Conservation (phyloP, 352 stramenopile genomes). For the Hyaloperonospora arabidopsidis region DNA sequence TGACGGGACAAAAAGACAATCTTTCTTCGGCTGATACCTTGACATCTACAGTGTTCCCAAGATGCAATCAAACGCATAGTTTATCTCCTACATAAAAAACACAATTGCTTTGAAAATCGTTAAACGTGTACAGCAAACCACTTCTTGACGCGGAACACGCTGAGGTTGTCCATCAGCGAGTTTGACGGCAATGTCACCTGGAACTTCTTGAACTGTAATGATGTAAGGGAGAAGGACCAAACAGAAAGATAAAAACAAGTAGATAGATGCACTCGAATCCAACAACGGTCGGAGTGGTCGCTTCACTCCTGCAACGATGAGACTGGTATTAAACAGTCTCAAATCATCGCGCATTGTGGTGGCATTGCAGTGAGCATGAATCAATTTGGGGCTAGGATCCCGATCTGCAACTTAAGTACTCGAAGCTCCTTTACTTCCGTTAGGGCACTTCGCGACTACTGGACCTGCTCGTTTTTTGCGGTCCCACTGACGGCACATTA, state of each 20-base stretch:
- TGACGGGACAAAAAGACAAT: constrained; percentile 11
- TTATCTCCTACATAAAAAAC: constrained; percentile 21
- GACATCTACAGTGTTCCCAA: constrained; percentile 14
- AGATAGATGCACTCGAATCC: neutral
- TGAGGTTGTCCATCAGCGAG: neutral
- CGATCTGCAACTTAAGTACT: neutral
- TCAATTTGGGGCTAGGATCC: neutral
- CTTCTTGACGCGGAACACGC: neutral
- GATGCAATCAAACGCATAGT: constrained; percentile 22
- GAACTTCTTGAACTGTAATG: neutral
- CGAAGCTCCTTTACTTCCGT: neutral
- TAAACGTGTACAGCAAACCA: constrained; percentile 7
- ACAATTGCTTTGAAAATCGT: constrained; percentile 11
- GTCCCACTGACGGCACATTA: neutral
- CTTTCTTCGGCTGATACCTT: constrained; percentile 4
- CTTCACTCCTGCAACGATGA: neutral
- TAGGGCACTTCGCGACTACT: neutral
- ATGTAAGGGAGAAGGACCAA: neutral
- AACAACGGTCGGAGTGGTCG: neutral
- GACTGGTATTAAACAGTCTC: neutral
- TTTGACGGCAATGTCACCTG: neutral
- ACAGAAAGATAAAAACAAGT: neutral
- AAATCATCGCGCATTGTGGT: neutral
- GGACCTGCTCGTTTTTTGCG: neutral
- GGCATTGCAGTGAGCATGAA: neutral